Evolutionary conservation across 768 basidiomycete genomes (phyloP).

Genomic region (Cystobasidium ongulense): DNA sequence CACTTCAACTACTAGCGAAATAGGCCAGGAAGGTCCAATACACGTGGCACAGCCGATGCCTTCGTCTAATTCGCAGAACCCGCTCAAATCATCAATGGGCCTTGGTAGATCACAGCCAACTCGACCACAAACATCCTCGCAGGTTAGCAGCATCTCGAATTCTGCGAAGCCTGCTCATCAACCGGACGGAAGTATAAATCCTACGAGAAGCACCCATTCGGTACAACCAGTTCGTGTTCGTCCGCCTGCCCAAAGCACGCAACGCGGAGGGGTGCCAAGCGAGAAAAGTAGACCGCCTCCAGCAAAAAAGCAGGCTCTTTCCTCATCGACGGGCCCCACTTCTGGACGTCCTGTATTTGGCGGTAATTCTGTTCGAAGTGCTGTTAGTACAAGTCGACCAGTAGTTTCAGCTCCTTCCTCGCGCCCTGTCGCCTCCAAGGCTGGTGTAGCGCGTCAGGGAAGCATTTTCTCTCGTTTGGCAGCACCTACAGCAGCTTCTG

Average conservation of each 20-base stretch:
- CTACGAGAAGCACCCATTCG: background rate
- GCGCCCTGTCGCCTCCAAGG: background rate
- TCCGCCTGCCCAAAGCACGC: background rate
- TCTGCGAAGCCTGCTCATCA: background rate
- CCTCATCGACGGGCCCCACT: background rate
- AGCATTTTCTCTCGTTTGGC: slow-evolving; percentile 25
- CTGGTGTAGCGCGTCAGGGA: background rate
- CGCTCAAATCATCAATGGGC: background rate
- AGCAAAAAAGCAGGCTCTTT: slow-evolving; percentile 16
- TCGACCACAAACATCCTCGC: background rate
- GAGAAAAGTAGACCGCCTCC: background rate
- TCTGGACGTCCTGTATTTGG: background rate
- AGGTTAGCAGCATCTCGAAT: background rate
- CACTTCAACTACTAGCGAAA: background rate
- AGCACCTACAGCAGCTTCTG: slow-evolving; percentile 14
- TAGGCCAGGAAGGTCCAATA: background rate
- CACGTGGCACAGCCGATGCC: background rate
- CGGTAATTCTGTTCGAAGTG: background rate
- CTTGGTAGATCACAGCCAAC: background rate
- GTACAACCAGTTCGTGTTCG: background rate
- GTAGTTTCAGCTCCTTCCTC: background rate
- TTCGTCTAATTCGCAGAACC: background rate
- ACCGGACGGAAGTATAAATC: background rate
- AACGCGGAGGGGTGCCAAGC: background rate
- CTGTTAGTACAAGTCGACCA: background rate